Evolutionary conservation across 192 early-diverging fungal species (phyloP).

Genomic region (Gaertneriomyces sp.): DNA sequence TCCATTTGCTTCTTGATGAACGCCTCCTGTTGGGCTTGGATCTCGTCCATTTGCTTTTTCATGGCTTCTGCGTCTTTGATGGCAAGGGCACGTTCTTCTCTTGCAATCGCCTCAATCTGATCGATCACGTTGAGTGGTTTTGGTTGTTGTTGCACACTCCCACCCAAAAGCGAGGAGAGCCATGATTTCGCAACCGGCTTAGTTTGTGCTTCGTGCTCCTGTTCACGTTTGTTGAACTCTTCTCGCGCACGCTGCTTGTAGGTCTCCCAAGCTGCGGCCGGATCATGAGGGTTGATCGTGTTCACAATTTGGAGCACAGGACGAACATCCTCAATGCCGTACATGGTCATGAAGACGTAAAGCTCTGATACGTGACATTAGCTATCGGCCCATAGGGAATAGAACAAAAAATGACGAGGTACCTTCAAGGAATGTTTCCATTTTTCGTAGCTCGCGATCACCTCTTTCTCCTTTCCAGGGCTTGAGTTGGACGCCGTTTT

Average conservation of each 20-base stretch:
- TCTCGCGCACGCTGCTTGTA: constrained; percentile 40
- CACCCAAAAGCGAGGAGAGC: constrained; percentile 27
- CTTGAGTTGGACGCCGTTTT: constrained; percentile 81
- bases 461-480: constrained; percentile 80
- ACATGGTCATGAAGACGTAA: constrained; percentile 30
- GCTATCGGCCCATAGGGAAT: neutral
- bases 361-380: constrained; percentile 39
- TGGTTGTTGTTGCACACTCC: constrained; percentile 35
- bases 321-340: constrained; percentile 46
- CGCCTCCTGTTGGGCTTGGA: constrained; percentile 64
- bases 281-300: constrained; percentile 29
- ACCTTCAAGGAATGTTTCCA: constrained; percentile 92
- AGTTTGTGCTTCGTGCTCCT: constrained; percentile 3
- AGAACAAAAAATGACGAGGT: constrained; percentile 15
- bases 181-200: constrained; percentile 7
- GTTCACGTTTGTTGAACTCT: constrained; percentile 25
- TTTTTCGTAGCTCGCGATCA: constrained; percentile 77
- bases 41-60: constrained; percentile 63
- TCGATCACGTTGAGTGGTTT: constrained; percentile 61
- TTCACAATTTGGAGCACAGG: constrained; percentile 40
- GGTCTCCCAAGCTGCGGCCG: constrained; percentile 39
- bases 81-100: constrained; percentile 59
- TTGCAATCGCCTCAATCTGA: constrained; percentile 62
- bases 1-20: constrained; percentile 69
- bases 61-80: constrained; percentile 67